These are phyloP conservation scores for Tolypocladium nubicola DNA, from an alignment of 2,329 filamentous ascomycete species.

Conservation along the genomic window DNA sequence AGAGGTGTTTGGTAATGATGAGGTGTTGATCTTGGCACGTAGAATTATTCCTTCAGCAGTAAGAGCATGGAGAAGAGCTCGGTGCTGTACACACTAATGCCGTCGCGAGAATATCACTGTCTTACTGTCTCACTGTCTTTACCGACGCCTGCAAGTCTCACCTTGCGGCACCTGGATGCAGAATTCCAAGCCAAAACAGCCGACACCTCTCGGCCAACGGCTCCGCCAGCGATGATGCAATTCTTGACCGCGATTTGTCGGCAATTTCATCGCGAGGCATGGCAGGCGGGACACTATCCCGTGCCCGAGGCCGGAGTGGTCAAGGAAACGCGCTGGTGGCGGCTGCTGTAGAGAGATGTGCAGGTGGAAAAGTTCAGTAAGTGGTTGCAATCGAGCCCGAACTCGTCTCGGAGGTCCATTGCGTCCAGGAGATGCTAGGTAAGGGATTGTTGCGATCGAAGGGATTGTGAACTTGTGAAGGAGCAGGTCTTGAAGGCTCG, in stretches of 20 bases:
- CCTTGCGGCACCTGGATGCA: background rate
- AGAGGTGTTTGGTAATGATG: slow-evolving; percentile 49
- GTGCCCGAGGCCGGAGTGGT: background rate
- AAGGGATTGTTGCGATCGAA: background rate
- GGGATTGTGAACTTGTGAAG: background rate
- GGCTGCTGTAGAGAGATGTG: background rate
- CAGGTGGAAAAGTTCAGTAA: background rate
- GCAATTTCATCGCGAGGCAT: background rate
- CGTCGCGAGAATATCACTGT: slow-evolving; percentile 16
- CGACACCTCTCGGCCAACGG: background rate
- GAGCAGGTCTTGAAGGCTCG: background rate
- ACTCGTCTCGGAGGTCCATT: background rate
- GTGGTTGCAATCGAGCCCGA: background rate
- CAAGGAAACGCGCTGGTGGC: background rate
- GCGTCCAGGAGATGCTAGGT: background rate
- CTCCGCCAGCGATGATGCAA: background rate
- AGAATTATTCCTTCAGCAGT: slow-evolving; percentile 44
- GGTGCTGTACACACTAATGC: slow-evolving; percentile 52
- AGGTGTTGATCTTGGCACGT: slow-evolving; percentile 45
- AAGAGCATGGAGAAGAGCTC: slow-evolving; percentile 38
- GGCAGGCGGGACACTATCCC: background rate
- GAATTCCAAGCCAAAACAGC: background rate
- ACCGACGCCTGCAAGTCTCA: background rate
- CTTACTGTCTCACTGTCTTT: background rate
- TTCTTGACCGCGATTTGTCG: background rate